Percentiles rank a stretch among this genome's conserved stretches.
Conservation (phyloP, 73 alveolate genomes). For the Loxodes magnus region DNA sequence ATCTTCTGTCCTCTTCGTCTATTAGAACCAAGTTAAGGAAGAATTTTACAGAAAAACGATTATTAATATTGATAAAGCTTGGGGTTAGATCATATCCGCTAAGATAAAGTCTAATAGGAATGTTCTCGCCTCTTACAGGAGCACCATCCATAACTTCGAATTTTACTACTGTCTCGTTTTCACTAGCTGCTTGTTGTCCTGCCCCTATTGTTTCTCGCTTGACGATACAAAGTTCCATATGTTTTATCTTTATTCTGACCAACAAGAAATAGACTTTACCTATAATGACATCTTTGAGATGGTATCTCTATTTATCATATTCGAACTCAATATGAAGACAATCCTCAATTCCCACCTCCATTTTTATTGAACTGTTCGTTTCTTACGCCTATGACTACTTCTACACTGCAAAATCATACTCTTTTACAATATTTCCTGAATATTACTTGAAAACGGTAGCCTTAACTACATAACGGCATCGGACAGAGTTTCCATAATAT, state of each 20-base stretch:
- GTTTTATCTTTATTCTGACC: constrained; percentile 96
- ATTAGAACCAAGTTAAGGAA: constrained; percentile 91
- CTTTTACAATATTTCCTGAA: constrained; percentile 36
- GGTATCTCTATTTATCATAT: constrained; percentile 81
- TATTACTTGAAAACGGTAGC: constrained; percentile 15
- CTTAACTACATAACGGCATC: constrained; percentile 26
- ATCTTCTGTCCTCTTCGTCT: constrained; percentile 94
- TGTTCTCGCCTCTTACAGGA: constrained; percentile 85
- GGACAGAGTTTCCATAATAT: constrained; percentile 62
- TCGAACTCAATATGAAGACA: constrained; percentile 99
- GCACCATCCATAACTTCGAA: constrained; percentile 99
- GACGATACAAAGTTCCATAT: constrained; percentile 95
- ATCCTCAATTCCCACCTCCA: constrained; percentile 99
- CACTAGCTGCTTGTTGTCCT: constrained; percentile 55
- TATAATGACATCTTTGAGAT: constrained; percentile 82
- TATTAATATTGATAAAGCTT: constrained; percentile 77
- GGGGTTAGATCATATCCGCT: constrained; percentile 98
- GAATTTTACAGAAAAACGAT: constrained; percentile 76
- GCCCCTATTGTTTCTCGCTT: constrained; percentile 76
- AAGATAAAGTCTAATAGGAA: constrained; percentile 89
- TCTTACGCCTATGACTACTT: constrained; percentile 50
- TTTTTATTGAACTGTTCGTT: constrained; percentile 53
- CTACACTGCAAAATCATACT: constrained; percentile 71
- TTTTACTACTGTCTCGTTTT: constrained; percentile 81
- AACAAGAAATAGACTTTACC: constrained; percentile 93